Evolutionary conservation across 2,329 filamentous ascomycete genomes (phyloP).

Genomic region (Pseudogymnoascus sp.): DNA sequence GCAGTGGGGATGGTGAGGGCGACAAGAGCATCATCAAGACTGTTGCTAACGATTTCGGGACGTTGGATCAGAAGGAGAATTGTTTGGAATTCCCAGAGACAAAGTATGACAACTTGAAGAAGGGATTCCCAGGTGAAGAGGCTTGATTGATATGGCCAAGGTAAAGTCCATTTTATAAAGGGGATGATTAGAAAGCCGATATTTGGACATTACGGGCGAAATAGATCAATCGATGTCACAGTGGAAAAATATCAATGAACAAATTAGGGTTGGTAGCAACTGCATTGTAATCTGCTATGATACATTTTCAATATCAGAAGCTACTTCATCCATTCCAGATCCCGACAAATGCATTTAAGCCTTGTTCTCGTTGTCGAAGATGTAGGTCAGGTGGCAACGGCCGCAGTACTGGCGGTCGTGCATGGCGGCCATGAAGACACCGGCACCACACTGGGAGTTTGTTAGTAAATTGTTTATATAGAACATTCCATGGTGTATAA

Average conservation of each 20-base stretch:
- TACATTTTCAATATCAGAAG: slow-evolving; percentile 5
- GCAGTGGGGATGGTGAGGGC: slow-evolving; percentile 63
- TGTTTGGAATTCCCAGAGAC: slow-evolving; percentile 54
- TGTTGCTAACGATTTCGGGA: slow-evolving; percentile 46
- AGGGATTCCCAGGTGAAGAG: slow-evolving; percentile 42
- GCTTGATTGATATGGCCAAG: slow-evolving; percentile 30
- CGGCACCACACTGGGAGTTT: slow-evolving; percentile 75
- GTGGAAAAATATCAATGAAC: neutral
- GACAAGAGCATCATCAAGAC: slow-evolving; percentile 59
- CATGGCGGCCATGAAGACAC: slow-evolving; percentile 99
- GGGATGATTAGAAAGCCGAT: neutral
- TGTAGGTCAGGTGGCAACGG: slow-evolving; percentile 64
- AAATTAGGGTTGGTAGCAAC: slow-evolving; percentile 9
- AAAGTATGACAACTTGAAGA: slow-evolving; percentile 63
- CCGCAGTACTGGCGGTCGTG: slow-evolving; percentile 79
- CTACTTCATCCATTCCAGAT: slow-evolving; percentile 5
- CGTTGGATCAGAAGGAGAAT: slow-evolving; percentile 48
- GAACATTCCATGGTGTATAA: too few species aligned
- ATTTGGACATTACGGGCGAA: neutral
- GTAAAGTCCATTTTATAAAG: neutral
- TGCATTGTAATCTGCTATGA: slow-evolving; percentile 1
- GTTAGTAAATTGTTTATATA: slow-evolving; percentile 27
- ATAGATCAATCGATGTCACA: neutral
- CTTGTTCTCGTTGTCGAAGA: slow-evolving; percentile 54
- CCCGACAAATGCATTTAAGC: slow-evolving; percentile 11